Percentiles rank a stretch among this genome's conserved stretches.
Conservation (phyloP, 352 stramenopile genomes). For the Phytophthora boehmeriae region DNA sequence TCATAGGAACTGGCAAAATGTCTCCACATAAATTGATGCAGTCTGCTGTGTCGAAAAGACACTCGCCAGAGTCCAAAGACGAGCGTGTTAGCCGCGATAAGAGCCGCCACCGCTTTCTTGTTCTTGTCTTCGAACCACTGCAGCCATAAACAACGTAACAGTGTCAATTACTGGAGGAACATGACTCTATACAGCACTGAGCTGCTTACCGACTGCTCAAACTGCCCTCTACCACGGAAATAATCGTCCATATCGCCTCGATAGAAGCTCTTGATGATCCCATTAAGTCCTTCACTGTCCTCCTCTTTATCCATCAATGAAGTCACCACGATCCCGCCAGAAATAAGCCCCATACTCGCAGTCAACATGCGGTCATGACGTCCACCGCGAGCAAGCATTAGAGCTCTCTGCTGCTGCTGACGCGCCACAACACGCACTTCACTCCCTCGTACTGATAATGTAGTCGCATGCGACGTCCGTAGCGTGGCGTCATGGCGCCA, state of each 20-base stretch:
- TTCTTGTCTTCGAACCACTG: conserved; percentile 71
- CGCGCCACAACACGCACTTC: conserved; percentile 17
- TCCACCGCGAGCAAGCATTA: conserved; percentile 17
- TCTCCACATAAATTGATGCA: conserved; percentile 82
- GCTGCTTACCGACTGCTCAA: conserved; percentile 27
- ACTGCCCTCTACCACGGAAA: conserved; percentile 26
- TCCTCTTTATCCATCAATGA: conserved; percentile 24
- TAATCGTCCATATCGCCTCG: conserved; percentile 31
- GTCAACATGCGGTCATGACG: conserved; percentile 51
- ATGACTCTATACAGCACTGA: background rate
- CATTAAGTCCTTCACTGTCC: conserved; percentile 5
- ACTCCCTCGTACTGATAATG: conserved; percentile 10
- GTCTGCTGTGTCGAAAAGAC: conserved; percentile 47
- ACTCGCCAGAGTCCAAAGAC: conserved; percentile 79
- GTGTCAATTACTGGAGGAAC: background rate
- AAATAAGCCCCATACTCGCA: conserved; percentile 56
- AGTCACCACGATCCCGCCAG: conserved; percentile 49
- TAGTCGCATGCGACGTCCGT: conserved; percentile 19
- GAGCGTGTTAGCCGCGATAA: conserved; percentile 73
- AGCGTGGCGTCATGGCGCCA: conserved; percentile 3
- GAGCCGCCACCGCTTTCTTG: conserved; percentile 51
- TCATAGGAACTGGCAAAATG: conserved; percentile 87
- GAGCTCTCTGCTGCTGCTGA: conserved; percentile 24
- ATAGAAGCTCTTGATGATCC: conserved; percentile 32
- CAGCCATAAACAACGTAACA: conserved; percentile 9